Evolutionary conservation across 331 rosid genomes (phyloP).

Genomic region (Pyrus hybrid): DNA sequence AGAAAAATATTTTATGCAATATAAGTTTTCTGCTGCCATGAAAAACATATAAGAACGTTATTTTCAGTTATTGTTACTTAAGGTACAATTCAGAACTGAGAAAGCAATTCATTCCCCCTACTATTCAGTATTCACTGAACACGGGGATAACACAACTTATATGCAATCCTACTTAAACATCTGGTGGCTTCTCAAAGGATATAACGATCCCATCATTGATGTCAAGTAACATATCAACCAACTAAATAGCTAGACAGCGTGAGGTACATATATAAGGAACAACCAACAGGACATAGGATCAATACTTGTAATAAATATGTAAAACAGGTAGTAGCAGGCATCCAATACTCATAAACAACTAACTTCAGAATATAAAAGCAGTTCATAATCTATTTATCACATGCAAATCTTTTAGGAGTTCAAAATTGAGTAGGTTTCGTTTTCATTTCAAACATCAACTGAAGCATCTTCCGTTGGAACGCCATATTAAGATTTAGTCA

Average conservation of each 20-base stretch:
- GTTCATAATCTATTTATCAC: neutral
- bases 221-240: neutral
- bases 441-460: neutral
- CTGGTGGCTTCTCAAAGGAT: neutral
- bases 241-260: neutral
- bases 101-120: neutral
- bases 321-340: neutral
- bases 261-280: neutral
- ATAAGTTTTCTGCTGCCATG: slow-evolving; percentile 27
- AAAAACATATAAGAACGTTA: neutral
- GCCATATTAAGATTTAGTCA: neutral
- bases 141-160: neutral
- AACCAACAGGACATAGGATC: neutral
- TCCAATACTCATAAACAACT: neutral
- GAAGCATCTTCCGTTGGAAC: neutral
- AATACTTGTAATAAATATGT: neutral
- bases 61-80: neutral
- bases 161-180: neutral
- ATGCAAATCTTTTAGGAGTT: neutral
- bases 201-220: neutral
- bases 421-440: neutral
- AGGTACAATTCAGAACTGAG: neutral
- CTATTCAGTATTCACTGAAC: neutral
- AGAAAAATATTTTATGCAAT: slow-evolving; percentile 38
- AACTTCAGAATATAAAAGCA: neutral